Conservation (phyloP, 139 green algal genomes). For the Chlorella ohadii region DNA sequence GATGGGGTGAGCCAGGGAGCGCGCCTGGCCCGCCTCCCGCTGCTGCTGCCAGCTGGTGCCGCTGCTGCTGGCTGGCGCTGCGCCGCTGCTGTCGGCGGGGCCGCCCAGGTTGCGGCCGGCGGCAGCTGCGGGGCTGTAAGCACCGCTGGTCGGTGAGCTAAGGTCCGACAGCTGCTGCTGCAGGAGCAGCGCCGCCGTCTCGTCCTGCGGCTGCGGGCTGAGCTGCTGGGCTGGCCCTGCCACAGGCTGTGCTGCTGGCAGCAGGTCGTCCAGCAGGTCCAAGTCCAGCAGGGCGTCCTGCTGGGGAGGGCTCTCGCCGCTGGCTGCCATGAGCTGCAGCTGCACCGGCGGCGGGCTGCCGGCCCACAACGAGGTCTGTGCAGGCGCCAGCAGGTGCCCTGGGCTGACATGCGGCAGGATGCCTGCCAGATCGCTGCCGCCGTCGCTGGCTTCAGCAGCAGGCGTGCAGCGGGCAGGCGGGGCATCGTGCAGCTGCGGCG, state of each 20-base stretch:
- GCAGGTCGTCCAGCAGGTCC: too few species aligned
- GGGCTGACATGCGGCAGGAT: background rate
- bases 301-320: background rate
- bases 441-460: background rate
- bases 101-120: background rate
- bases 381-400: slow-evolving; percentile 1
- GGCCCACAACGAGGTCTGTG: background rate
- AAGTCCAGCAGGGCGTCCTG: background rate
- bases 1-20: slow-evolving; percentile 12
- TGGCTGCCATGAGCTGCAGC: background rate
- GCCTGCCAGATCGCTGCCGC: background rate
- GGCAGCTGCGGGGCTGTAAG: background rate
- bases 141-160: background rate
- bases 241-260: too few species aligned
- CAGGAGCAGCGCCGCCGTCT: background rate
- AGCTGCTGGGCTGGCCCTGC: background rate
- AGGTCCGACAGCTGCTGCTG: background rate
- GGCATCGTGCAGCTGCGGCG: background rate
- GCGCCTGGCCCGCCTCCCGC: background rate
- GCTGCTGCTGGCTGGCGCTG: background rate
- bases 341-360: background rate
- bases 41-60: slow-evolving; percentile 1
- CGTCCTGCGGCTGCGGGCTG: slow-evolving; percentile 2
- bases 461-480: background rate
- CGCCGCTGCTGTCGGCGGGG: background rate